A percentile compares a stretch with the other conserved stretches of the same genome.
Conservation (phyloP, 495 filamentous ascomycete species). For the Extremus antarcticus region DNA sequence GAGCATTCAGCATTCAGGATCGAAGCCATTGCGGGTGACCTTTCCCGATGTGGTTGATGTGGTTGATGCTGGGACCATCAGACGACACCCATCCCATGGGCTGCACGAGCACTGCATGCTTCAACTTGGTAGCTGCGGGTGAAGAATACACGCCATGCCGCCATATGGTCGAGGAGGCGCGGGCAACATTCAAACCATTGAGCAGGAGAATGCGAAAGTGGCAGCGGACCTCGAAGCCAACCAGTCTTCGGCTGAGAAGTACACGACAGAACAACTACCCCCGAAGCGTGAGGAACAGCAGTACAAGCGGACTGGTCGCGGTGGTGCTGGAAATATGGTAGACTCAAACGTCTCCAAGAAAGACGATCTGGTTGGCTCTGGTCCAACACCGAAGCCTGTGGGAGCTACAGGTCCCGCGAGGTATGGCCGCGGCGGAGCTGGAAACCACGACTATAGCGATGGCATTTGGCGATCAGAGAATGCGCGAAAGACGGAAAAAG, state of each 20-base stretch:
- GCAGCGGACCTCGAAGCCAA: conserved; percentile 25
- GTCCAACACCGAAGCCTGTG: not conserved
- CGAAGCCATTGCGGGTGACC: too few species aligned
- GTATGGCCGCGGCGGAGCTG: conserved; percentile 46
- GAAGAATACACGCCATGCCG: too few species aligned
- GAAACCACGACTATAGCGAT: conserved; percentile 38
- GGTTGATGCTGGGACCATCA: too few species aligned
- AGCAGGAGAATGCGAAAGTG: conserved; percentile 38
- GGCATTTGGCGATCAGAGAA: conserved; percentile 20
- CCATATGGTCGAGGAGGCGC: conserved; percentile 47
- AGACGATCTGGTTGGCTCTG: too few species aligned
- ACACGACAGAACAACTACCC: conserved; percentile 8
- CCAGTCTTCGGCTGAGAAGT: conserved; percentile 25
- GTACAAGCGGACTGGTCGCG: conserved; percentile 44
- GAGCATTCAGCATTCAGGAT: too few species aligned
- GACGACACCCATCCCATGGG: too few species aligned
- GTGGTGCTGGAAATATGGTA: conserved; percentile 8
- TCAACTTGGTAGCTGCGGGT: too few species aligned
- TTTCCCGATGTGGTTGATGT: too few species aligned
- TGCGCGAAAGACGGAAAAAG: conserved; percentile 24
- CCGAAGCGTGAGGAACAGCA: conserved; percentile 12
- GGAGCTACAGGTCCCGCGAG: conserved; percentile 7
- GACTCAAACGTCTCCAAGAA: too few species aligned
- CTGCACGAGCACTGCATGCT: too few species aligned
- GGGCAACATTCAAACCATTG: conserved; percentile 49